phyloP scores from a whole-genome alignment of 2,329 filamentous ascomycete species.

The Endocalyx cinctus region DNA sequence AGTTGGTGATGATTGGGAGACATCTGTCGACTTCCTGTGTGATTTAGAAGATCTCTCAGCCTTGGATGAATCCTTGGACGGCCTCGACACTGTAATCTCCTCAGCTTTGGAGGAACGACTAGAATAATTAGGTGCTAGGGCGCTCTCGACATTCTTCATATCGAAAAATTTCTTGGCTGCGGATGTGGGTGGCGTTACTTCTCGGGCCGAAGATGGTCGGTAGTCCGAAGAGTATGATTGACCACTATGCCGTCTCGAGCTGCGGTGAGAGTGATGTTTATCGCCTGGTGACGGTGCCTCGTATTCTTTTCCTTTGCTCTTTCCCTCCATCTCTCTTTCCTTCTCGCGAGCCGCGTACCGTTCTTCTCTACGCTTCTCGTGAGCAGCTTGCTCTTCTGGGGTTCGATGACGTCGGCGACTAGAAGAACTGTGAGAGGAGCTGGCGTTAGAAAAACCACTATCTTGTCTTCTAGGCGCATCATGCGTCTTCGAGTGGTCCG shows the following conservation, averaged over 20 bases:
- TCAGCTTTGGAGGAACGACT: slow-evolving; percentile 11
- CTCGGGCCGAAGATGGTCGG: too few species aligned
- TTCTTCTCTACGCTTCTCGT: slow-evolving; percentile 46
- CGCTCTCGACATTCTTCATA: slow-evolving; percentile 33
- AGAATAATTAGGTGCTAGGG: slow-evolving; percentile 17
- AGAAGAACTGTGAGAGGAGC: slow-evolving; percentile 30
- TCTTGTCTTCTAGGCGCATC: slow-evolving; percentile 41
- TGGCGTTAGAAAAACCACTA: slow-evolving; percentile 38
- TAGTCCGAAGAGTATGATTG: too few species aligned
- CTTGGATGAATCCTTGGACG: slow-evolving; percentile 14
- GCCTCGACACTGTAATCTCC: slow-evolving; percentile 11
- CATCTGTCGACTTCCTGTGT: slow-evolving; percentile 3
- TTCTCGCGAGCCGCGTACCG: slow-evolving; percentile 31
- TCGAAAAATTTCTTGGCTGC: slow-evolving; percentile 42
- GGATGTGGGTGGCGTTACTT: too few species aligned
- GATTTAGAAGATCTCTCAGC: slow-evolving; percentile 27
- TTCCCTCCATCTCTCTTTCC: slow-evolving; percentile 21
- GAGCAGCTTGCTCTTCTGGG: slow-evolving; percentile 42
- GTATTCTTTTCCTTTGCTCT: slow-evolving; percentile 31
- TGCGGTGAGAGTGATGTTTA: slow-evolving; percentile 31
- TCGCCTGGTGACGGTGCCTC: slow-evolving; percentile 16
- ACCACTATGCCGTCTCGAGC: slow-evolving; percentile 38
- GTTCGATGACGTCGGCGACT: slow-evolving; percentile 35
- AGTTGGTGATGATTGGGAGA: slow-evolving; percentile 7
- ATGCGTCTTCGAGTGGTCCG: slow-evolving; percentile 29